These are phyloP conservation scores for Globisporangium polare DNA, from an alignment of 352 stramenopile species.

Conservation along the genomic window DNA sequence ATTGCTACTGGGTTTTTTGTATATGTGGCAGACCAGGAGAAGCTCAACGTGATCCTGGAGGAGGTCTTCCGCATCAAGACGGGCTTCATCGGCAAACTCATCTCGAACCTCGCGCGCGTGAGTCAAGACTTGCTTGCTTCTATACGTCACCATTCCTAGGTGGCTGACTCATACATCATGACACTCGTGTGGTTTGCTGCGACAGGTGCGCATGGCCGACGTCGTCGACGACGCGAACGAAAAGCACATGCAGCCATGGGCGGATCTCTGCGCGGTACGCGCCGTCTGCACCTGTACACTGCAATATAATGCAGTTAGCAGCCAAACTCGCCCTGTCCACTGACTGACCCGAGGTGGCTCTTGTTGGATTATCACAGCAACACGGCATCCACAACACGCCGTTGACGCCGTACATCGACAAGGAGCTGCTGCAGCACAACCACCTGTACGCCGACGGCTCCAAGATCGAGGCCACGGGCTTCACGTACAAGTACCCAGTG, in stretches of 20 bases:
- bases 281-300: background rate
- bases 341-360: background rate
- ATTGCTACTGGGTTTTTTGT: background rate
- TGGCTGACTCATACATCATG: background rate
- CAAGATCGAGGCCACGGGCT: conserved; percentile 77
- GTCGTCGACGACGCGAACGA: conserved; percentile 89
- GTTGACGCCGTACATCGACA: conserved; percentile 86
- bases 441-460: conserved; percentile 73
- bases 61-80: conserved; percentile 81
- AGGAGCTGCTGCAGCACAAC: conserved; percentile 83
- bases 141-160: too few relatives aligned
- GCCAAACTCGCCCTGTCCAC: background rate
- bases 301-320: background rate
- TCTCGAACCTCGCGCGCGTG: conserved; percentile 77
- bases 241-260: conserved; percentile 88
- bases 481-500: conserved; percentile 66
- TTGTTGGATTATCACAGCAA: conserved; percentile 29
- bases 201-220: conserved; percentile 59
- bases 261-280: conserved; percentile 67
- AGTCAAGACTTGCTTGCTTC: background rate
- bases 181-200: background rate
- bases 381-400: conserved; percentile 81
- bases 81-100: conserved; percentile 81
- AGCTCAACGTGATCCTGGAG: conserved; percentile 73
- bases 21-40: conserved; percentile 51